Evolutionary conservation across 2,329 filamentous ascomycete genomes (phyloP), one percentile per base, ranked within the genome.

Genomic region (Penicillium expansum): DNA sequence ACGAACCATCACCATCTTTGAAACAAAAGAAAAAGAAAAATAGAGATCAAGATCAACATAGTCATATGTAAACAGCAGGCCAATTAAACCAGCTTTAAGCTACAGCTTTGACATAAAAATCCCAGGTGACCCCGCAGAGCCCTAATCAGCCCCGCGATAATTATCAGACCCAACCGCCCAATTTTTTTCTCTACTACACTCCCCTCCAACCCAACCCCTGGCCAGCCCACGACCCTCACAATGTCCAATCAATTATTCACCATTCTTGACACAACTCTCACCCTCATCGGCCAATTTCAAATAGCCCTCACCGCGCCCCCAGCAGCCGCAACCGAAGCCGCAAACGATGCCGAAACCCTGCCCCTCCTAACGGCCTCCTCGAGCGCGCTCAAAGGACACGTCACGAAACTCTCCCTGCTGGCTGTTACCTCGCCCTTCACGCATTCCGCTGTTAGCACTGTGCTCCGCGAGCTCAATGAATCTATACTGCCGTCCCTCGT

Each of bases 361-460:
- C 77, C 85, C 14, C 81, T 93, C 56, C 85, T 92, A 33, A 83
- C 84, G 65, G 88, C 92, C 66, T 83, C 89, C 0, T 84, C 90
- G 0, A 83, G 82, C 27, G 80, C 95, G 5, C 84, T 96, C 57
- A 87, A 85, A 70, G 90, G 92, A 0, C 91, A 97, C 70, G 84
- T 87, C 1, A 96, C 92, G 6, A 96, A 96, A 61, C 81, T 97
- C 27, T 93, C 90, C 0, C 86, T 97, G 0, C 83, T 97, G 13
- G 84, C 94, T 1, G 89, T 95, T 68, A 96, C 90, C 68, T 83
- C 90, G 18, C 92, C 93, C 0, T 95, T 96, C 64, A 94, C 92
- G 0, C 86, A 90, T 0, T 86, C 87, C 0, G 92, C 91, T 5
- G 81, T 96, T 33, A 77, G 76, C 10, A 86, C 82, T 24, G 85